A percentile compares a stretch with the other conserved stretches of the same genome.
Evolutionary conservation across 371 early-diverging fungal genomes (phyloP).

Genomic region (Mycotypha africana): DNA sequence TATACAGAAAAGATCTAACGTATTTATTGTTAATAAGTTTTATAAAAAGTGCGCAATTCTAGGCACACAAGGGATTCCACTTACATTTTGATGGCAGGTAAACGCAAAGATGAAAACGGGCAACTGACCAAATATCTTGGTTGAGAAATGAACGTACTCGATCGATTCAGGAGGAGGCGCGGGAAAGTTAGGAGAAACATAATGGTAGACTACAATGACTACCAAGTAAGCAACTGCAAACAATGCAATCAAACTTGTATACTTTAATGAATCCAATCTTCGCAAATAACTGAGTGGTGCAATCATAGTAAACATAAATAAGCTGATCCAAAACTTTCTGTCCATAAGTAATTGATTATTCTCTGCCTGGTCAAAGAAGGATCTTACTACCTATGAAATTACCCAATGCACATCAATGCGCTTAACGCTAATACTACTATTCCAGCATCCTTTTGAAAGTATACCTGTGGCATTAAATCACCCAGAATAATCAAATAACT

Average conservation of each 20-base stretch:
- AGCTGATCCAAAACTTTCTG: slow-evolving; percentile 83
- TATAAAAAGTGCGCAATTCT: not conserved
- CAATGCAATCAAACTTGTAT: slow-evolving; percentile 92
- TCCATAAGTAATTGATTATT: slow-evolving; percentile 34
- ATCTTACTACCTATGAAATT: slow-evolving; percentile 23
- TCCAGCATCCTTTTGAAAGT: too few relatives aligned
- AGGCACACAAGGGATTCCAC: slow-evolving; percentile 4
- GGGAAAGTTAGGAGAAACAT: slow-evolving; percentile 46
- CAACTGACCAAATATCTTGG: slow-evolving; percentile 73
- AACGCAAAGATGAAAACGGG: slow-evolving; percentile 99
- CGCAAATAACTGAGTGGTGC: slow-evolving; percentile 79
- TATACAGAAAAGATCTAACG: slow-evolving; percentile 83
- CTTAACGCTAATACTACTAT: not conserved
- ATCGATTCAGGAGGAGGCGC: slow-evolving; percentile 40
- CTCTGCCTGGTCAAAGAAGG: slow-evolving; percentile 23
- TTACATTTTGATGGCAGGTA: slow-evolving; percentile 93
- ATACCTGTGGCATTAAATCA: slow-evolving; percentile 86
- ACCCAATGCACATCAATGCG: not conserved
- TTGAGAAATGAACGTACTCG: slow-evolving; percentile 49
- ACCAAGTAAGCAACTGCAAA: slow-evolving; percentile 88
- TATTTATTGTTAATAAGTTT: not conserved
- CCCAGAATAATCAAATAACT: slow-evolving; percentile 98
- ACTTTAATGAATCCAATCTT: slow-evolving; percentile 90
- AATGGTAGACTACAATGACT: slow-evolving; percentile 80
- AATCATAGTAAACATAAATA: slow-evolving; percentile 62